A percentile compares a stretch with the other conserved stretches of the same genome.
Conservation (phyloP, 306 rosid genomes). For the Lithocarpus polystachyus region DNA sequence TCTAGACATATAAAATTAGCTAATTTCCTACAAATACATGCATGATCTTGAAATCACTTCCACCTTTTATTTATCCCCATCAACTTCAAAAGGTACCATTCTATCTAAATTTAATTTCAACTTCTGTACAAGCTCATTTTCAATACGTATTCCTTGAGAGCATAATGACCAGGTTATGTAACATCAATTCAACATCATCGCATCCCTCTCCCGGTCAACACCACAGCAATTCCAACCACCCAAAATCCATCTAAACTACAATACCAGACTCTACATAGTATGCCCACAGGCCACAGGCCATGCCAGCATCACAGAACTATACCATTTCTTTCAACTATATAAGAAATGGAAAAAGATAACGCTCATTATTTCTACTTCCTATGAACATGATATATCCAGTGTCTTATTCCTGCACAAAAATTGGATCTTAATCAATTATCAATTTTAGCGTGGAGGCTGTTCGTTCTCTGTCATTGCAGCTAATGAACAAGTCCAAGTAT, state of each 20-base stretch:
- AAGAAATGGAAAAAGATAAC: not conserved
- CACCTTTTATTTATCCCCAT: not conserved
- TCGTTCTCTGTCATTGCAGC: conserved; percentile 41
- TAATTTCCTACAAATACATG: not conserved
- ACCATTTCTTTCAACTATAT: not conserved
- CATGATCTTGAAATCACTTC: not conserved
- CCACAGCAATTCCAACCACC: not conserved
- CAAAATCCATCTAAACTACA: not conserved
- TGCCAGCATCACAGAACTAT: not conserved
- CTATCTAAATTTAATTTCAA: not conserved
- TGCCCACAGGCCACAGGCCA: not conserved
- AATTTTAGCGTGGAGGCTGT: conserved; percentile 41
- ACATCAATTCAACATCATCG: not conserved
- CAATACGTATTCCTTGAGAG: not conserved
- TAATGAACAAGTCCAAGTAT: conserved; percentile 65
- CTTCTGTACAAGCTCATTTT: not conserved
- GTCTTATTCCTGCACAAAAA: not conserved
- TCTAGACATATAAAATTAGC: not conserved
- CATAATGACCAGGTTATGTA: not conserved
- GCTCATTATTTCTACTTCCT: not conserved
- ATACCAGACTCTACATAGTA: not conserved
- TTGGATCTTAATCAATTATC: conserved; percentile 23
- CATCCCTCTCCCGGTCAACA: not conserved
- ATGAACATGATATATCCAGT: not conserved
- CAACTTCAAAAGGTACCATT: not conserved